Conservation (phyloP, 306 rosid genomes). For the Casuarina glauca region DNA sequence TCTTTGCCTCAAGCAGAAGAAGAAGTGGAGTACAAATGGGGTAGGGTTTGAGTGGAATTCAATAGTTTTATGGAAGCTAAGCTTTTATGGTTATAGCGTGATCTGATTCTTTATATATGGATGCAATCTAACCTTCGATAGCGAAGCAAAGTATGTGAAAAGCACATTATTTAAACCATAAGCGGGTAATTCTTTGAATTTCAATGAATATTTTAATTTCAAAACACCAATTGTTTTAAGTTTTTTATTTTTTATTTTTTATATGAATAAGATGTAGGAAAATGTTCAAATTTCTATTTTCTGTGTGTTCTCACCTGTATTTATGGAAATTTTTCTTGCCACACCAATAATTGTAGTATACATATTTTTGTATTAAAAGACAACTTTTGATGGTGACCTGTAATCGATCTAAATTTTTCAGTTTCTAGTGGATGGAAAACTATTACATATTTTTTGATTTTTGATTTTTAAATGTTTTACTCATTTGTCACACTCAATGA, state of each 20-base stretch:
- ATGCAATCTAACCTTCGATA: not conserved
- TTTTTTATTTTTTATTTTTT: not conserved
- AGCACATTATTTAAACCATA: not conserved
- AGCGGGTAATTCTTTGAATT: not conserved
- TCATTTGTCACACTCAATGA: slow-evolving; percentile 22
- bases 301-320: not conserved
- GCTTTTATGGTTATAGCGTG: not conserved
- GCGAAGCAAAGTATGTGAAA: not conserved
- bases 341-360: not conserved
- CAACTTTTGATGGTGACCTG: not conserved
- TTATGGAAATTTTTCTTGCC: not conserved
- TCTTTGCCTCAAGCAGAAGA: too few species aligned
- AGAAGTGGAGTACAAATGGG: not conserved
- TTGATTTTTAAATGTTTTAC: slow-evolving; percentile 1
- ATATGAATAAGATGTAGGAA: not conserved
- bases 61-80: not conserved
- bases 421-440: not conserved
- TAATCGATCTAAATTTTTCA: not conserved
- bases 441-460: not conserved
- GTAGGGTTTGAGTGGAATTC: not conserved
- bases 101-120: not conserved
- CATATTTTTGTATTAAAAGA: not conserved
- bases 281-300: not conserved
- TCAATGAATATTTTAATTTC: not conserved
- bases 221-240: not conserved